Evolutionary conservation across 2,329 filamentous ascomycete genomes (phyloP).

Genomic region (Talaromyces amestolkiae): DNA sequence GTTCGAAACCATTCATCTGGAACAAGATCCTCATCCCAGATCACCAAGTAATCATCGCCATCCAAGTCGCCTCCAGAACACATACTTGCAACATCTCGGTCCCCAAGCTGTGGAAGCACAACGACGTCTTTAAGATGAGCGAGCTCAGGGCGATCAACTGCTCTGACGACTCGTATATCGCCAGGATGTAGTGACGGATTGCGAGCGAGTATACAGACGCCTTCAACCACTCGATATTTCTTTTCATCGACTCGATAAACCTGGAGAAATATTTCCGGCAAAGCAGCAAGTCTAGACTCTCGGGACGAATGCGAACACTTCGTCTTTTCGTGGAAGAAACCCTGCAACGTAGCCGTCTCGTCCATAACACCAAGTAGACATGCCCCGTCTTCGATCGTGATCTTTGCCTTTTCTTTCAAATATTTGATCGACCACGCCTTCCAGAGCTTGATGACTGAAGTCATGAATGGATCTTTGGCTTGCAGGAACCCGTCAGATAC

Average conservation of each 20-base stretch:
- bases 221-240: constrained; percentile 65
- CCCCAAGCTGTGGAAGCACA: constrained; percentile 79
- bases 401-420: constrained; percentile 87
- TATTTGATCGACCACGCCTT: constrained; percentile 83
- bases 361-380: constrained; percentile 88
- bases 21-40: constrained; percentile 79
- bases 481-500: constrained; percentile 76
- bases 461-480: constrained; percentile 72
- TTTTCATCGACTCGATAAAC: constrained; percentile 60
- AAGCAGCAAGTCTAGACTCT: constrained; percentile 48
- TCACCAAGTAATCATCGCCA: constrained; percentile 90
- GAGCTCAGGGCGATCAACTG: constrained; percentile 71
- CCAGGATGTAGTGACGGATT: constrained; percentile 94
- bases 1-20: constrained; percentile 67
- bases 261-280: constrained; percentile 90
- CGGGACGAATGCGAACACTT: constrained; percentile 29
- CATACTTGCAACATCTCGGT: constrained; percentile 86
- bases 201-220: constrained; percentile 78
- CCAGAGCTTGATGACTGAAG: constrained; percentile 79
- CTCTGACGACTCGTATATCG: constrained; percentile 82
- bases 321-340: constrained; percentile 60
- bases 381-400: constrained; percentile 76
- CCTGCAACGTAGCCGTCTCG: constrained; percentile 72
- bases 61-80: constrained; percentile 94
- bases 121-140: constrained; percentile 79